Evolutionary conservation across 495 filamentous ascomycete genomes (phyloP).

Genomic region (Hypoxylon subgilvum): DNA sequence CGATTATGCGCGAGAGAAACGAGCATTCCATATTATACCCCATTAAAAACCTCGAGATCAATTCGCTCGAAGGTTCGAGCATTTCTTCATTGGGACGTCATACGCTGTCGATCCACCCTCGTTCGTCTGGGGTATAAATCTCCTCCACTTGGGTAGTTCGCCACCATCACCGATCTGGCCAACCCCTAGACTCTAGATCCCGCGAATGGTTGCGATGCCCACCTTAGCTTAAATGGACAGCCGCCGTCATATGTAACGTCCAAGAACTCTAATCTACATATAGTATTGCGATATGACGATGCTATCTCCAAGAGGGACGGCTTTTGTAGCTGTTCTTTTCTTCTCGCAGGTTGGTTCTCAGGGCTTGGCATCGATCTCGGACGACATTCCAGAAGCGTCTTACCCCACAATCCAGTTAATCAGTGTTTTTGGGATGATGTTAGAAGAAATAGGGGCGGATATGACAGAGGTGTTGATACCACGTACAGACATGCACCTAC

Average conservation of each 20-base stretch:
- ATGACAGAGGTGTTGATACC: too few relatives aligned
- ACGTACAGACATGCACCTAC: too few relatives aligned
- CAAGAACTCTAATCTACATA: background rate
- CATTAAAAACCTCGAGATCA: constrained; percentile 18
- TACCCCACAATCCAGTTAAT: too few relatives aligned
- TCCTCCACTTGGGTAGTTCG: too few relatives aligned
- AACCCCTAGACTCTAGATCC: constrained; percentile 12
- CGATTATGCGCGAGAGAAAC: constrained; percentile 24
- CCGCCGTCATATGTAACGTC: constrained; percentile 29
- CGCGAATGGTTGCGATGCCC: constrained; percentile 12
- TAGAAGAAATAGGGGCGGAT: too few relatives aligned
- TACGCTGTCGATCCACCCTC: constrained; percentile 34
- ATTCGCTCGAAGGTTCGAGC: constrained; percentile 32
- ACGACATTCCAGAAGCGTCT: too few relatives aligned
- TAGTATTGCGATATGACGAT: constrained; percentile 22
- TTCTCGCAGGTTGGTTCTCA: too few relatives aligned
- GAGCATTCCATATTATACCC: constrained; percentile 27
- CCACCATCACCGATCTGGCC: constrained; percentile 11
- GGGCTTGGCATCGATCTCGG: too few relatives aligned
- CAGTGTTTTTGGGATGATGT: too few relatives aligned
- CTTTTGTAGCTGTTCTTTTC: background rate
- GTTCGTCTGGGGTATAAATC: constrained; percentile 30
- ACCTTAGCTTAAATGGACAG: constrained; percentile 1
- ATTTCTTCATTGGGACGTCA: constrained; percentile 34
- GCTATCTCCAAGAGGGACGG: constrained; percentile 1